Evolutionary conservation across 1,284 basidiomycete species (phyloP).

Genomic region (Fomitiporia mediterranea): DNA sequence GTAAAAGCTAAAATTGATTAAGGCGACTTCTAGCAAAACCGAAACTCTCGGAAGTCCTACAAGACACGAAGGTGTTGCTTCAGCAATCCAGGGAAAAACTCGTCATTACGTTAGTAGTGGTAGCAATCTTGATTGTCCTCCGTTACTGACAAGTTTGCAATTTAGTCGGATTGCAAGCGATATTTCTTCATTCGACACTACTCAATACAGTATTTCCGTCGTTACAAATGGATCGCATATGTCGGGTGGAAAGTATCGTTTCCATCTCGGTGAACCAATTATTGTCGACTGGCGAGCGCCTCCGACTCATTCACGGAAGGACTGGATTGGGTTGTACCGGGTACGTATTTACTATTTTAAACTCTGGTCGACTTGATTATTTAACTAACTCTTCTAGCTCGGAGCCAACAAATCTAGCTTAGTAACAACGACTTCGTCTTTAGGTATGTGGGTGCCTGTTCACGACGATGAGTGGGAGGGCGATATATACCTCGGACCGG

Average conservation of each 20-base stretch:
- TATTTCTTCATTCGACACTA: conserved; percentile 71
- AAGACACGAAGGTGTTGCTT: conserved; percentile 90
- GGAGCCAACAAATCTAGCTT: conserved; percentile 81
- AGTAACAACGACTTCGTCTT: conserved; percentile 82
- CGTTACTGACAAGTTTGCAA: conserved; percentile 4
- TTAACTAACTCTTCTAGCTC: conserved; percentile 46
- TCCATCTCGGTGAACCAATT: conserved; percentile 91
- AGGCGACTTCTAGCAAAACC: conserved; percentile 45
- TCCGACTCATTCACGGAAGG: conserved; percentile 81
- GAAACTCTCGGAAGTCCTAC: conserved; percentile 74
- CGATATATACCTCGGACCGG: conserved; percentile 61
- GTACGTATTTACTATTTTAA: conserved; percentile 34
- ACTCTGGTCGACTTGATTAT: conserved; percentile 11
- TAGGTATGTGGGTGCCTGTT: conserved; percentile 92
- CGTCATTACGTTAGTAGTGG: conserved; percentile 71
- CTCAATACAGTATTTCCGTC: conserved; percentile 72
- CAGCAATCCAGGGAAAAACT: conserved; percentile 87
- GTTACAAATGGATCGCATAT: conserved; percentile 39
- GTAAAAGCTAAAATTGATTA: background rate
- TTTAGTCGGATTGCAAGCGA: conserved; percentile 77
- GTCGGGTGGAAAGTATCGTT: conserved; percentile 49
- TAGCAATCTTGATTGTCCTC: background rate
- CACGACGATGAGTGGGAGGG: conserved; percentile 93
- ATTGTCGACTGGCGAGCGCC: conserved; percentile 86
- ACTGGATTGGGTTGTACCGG: conserved; percentile 95